phyloP scores from a whole-genome alignment of 345 rosid genomes.

The Pelargonium nanum region DNA sequence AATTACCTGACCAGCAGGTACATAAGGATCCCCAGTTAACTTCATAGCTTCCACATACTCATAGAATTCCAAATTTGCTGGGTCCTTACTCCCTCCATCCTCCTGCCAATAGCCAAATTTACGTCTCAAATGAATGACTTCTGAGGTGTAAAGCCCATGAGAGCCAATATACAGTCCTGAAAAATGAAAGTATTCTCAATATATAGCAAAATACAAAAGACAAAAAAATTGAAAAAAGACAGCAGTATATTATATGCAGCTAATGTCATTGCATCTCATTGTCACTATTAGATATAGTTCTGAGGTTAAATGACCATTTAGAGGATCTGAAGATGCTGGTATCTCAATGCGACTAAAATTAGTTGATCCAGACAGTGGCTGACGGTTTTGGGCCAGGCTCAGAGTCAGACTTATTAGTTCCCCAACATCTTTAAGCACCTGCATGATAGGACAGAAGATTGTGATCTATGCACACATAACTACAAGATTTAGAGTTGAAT shows the following conservation, averaged over 20 bases:
- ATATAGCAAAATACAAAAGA: neutral
- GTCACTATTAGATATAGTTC: neutral
- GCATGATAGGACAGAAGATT: constrained; percentile 13
- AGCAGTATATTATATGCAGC: no score
- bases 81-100: constrained; percentile 39
- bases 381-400: constrained; percentile 56
- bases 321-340: constrained; percentile 54
- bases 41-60: constrained; percentile 93
- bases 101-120: constrained; percentile 90
- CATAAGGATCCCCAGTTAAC: constrained; percentile 82
- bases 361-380: constrained; percentile 70
- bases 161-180: constrained; percentile 86
- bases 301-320: constrained; percentile 43
- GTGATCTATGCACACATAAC: constrained; percentile 5
- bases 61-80: constrained; percentile 60
- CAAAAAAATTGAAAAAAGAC: constrained; percentile 1
- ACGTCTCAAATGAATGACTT: constrained; percentile 69
- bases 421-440: constrained; percentile 84
- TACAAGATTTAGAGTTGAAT: neutral
- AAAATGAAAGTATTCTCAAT: constrained; percentile 8
- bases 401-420: constrained; percentile 70
- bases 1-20: constrained; percentile 91
- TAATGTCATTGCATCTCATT: constrained; percentile 5
- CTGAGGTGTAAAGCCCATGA: constrained; percentile 74
- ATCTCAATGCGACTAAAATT: constrained; percentile 72